phyloP scores from a whole-genome alignment of 2,329 filamentous ascomycete species.

The Ascochyta clinopodiicola region DNA sequence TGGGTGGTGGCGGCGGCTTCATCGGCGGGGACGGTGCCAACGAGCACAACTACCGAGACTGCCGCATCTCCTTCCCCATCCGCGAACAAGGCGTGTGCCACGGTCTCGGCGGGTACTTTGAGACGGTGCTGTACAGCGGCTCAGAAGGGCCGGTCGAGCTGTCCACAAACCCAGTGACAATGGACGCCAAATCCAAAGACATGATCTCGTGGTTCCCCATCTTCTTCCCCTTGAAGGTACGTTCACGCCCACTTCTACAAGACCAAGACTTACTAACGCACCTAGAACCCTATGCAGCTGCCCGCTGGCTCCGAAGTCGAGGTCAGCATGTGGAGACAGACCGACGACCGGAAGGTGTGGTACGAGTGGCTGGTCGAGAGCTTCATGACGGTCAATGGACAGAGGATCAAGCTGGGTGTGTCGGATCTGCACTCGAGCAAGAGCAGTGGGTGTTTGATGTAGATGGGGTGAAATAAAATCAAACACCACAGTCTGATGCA shows the following conservation, averaged over 20 bases:
- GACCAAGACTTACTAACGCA: neutral
- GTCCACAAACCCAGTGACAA: slow-evolving; percentile 89
- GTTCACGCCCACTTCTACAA: slow-evolving; percentile 25
- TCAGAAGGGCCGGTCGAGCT: slow-evolving; percentile 73
- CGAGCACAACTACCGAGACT: slow-evolving; percentile 86
- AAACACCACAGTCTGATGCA: neutral
- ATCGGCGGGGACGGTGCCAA: slow-evolving; percentile 80
- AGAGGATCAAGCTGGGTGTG: slow-evolving; percentile 68
- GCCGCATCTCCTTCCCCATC: slow-evolving; percentile 78
- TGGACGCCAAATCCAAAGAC: slow-evolving; percentile 89
- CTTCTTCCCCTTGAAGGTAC: slow-evolving; percentile 92
- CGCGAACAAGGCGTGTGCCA: slow-evolving; percentile 83
- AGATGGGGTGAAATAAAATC: neutral
- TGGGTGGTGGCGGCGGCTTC: slow-evolving; percentile 75
- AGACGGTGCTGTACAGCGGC: slow-evolving; percentile 85
- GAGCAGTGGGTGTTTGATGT: slow-evolving; percentile 50
- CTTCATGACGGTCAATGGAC: slow-evolving; percentile 69
- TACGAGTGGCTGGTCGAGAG: slow-evolving; percentile 98
- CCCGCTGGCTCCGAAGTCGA: slow-evolving; percentile 85
- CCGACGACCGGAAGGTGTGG: slow-evolving; percentile 95
- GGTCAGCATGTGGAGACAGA: slow-evolving; percentile 94
- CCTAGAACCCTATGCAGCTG: slow-evolving; percentile 82
- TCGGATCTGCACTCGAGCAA: slow-evolving; percentile 50
- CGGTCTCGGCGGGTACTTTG: slow-evolving; percentile 92
- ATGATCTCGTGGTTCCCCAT: slow-evolving; percentile 99